Base-by-base conservation (phyloP, 257 asterid species). In the Jacaranda mimosifolia region DNA sequence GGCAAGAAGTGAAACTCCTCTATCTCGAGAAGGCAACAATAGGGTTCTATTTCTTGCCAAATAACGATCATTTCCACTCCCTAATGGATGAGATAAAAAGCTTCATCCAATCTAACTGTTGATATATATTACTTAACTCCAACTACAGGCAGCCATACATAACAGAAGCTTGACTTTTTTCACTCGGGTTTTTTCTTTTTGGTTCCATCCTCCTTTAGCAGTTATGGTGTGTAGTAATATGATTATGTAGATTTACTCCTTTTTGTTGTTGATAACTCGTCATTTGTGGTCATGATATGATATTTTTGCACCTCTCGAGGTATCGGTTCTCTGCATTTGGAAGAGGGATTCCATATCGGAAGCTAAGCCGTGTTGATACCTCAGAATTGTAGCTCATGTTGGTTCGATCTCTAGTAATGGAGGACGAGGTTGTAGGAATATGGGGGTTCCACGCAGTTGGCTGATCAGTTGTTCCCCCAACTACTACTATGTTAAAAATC, bases 41-140 rank as follows among this genome's bases (percentile, higher is more conserved):
- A 32, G 91, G 91, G 77, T 87, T 87, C 83, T 87, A 87, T 62
- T 87, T 87, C 86, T 73, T 87, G 81, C 91, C 91, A 1, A 87
- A 87, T 49, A 87, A 87, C 0, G 89, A 87, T 14, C 91, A 87
- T 76, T 87, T 87, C 75, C 86, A 58, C 3, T 68, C 63, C 74
- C 77, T 87, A 26, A 80, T 87, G 86, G 89, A 84, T 21, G 91
- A 84, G 84, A 80, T 87, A 68, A 82, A 51, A 72, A 82, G 81
- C 81, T 87, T 87, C 64, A 79, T 87, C 83, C 81, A 70, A 45
- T 52, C 85, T 70, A 51, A 84, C 69, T 72, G 82, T 72, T 74
- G 19, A 86, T 80, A 71, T 80, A 71, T 78, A 7, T 17, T 49
- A 57, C 19, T 26, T 78, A 62, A 73, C 76, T 63, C 39, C 21